A percentile compares a stretch with the other conserved stretches of the same genome.
Evolutionary conservation across 805 yeast species (phyloP).

Genomic region (Pichia nakasei): DNA sequence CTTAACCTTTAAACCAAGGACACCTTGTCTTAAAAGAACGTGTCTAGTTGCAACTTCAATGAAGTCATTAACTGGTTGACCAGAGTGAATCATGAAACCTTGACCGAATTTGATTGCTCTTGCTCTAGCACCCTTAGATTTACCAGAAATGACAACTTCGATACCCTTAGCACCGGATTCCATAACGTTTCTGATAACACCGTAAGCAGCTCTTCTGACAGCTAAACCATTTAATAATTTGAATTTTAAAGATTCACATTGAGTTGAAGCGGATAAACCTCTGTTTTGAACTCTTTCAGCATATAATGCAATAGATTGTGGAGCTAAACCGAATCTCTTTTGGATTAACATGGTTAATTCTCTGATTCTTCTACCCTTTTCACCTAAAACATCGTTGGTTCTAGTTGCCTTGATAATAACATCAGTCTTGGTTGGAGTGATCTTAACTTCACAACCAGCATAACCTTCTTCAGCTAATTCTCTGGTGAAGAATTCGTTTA

Average conservation of each 20-base stretch:
- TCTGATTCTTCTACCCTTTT: constrained; percentile 99
- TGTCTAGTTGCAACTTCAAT: constrained; percentile 98
- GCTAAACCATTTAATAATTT: constrained; percentile 98
- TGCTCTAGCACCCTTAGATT: constrained; percentile 99
- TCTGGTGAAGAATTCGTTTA: constrained; percentile 99
- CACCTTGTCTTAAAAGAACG: constrained; percentile 99
- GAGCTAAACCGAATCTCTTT: constrained; percentile 96
- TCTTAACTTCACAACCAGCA: constrained; percentile 99
- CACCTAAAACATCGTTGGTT: constrained; percentile 98
- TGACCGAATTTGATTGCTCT: constrained; percentile 99
- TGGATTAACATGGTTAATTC: constrained; percentile 95
- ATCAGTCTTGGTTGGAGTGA: constrained; percentile 96
- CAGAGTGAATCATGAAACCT: constrained; percentile 99
- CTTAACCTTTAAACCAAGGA: constrained; percentile 98
- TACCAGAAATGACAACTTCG: constrained; percentile 99
- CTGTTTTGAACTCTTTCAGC: constrained; percentile 99
- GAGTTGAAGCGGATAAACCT: constrained; percentile 99
- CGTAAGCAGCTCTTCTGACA: constrained; percentile 99
- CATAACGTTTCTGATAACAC: constrained; percentile 99
- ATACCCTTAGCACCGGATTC: constrained; percentile 99
- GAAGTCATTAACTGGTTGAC: constrained; percentile 99
- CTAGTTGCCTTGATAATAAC: constrained; percentile 98
- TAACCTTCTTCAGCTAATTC: constrained; percentile 99
- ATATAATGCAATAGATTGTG: constrained; percentile 87
- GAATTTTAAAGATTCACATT: constrained; percentile 98